These are phyloP conservation scores for Daldinia decipiens DNA, from an alignment of 495 filamentous ascomycete genomes.

Conservation along the genomic window DNA sequence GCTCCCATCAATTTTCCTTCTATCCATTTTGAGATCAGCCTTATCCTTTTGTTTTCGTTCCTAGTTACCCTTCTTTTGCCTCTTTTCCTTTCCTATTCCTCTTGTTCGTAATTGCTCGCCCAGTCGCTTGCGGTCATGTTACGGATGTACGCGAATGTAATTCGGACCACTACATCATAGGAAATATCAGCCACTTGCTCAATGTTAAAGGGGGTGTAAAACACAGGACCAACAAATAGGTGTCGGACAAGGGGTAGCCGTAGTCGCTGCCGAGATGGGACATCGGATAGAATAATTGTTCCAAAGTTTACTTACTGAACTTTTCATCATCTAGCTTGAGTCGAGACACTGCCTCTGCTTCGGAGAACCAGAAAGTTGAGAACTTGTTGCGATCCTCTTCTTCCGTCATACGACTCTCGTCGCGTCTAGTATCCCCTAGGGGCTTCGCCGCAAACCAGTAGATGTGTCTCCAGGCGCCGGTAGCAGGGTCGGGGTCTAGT, in stretches of 20 bases:
- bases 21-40: too few species aligned
- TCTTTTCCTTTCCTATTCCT: constrained; percentile 2
- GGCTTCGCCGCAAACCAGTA: constrained; percentile 50
- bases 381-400: constrained; percentile 48
- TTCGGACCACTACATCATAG: constrained; percentile 41
- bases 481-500: constrained; percentile 48
- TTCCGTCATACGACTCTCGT: constrained; percentile 41
- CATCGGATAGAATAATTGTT: neutral
- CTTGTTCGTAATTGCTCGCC: constrained; percentile 31
- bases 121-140: constrained; percentile 44
- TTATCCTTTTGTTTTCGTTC: too few species aligned
- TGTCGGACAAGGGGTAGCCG: neutral
- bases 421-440: constrained; percentile 31
- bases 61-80: neutral
- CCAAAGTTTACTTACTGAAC: constrained; percentile 42
- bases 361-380: constrained; percentile 45
- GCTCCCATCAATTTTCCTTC: neutral
- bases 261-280: neutral
- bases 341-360: constrained; percentile 34
- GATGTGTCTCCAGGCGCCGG: constrained; percentile 49
- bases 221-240: neutral
- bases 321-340: constrained; percentile 49
- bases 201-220: neutral
- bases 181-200: constrained; percentile 15
- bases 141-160: constrained; percentile 44